These are phyloP conservation scores for Sporormia fimetaria DNA, from an alignment of 495 filamentous ascomycete genomes.

Conservation along the genomic window DNA sequence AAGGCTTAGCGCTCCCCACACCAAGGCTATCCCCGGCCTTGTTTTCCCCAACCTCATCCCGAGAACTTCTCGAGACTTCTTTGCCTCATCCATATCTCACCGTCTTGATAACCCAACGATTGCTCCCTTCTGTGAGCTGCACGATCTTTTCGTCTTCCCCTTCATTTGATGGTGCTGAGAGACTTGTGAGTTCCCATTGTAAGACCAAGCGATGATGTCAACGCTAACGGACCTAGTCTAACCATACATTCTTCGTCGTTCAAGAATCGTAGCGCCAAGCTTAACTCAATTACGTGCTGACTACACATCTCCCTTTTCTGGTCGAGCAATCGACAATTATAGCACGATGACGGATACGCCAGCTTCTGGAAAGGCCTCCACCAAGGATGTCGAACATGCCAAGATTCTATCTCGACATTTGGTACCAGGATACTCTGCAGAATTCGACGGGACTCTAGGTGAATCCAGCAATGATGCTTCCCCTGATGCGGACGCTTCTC, in stretches of 20 bases:
- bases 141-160: not conserved
- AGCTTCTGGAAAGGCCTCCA: not conserved
- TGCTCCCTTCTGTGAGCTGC: too few relatives aligned
- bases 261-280: too few relatives aligned
- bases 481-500: not conserved
- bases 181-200: too few relatives aligned
- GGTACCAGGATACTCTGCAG: conserved; percentile 35
- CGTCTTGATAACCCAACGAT: too few relatives aligned
- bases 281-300: not conserved
- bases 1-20: conserved; percentile 6
- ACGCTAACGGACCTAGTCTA: conserved; percentile 13
- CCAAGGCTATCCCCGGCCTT: too few relatives aligned
- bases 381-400: conserved; percentile 24
- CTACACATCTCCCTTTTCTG: not conserved
- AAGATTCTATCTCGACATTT: conserved; percentile 35
- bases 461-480: conserved; percentile 7
- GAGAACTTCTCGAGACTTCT: not conserved
- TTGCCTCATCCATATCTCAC: too few relatives aligned
- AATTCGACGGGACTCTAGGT: conserved; percentile 24
- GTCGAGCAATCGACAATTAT: not conserved
- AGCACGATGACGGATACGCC: conserved; percentile 17
- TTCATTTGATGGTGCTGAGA: not conserved
- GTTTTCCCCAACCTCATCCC: not conserved
- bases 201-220: conserved; percentile 13
- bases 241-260: not conserved